A percentile compares a stretch with the other conserved stretches of the same genome.
Evolutionary conservation across 345 rosid species (phyloP).

Genomic region (Physaria fendleri): DNA sequence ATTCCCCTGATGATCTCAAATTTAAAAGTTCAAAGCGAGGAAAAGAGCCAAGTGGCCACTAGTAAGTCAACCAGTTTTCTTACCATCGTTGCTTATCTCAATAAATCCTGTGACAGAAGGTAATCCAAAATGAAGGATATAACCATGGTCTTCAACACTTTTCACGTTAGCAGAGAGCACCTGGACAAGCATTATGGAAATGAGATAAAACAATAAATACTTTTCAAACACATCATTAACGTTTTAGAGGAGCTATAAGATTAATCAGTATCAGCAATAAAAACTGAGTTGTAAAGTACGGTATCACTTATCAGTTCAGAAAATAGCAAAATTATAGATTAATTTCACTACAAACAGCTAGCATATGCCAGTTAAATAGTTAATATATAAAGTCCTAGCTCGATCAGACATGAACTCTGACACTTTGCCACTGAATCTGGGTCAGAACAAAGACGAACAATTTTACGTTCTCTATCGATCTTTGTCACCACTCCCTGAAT

Average conservation of each 20-base stretch:
- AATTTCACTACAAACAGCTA: background rate
- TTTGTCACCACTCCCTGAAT: conserved; percentile 72
- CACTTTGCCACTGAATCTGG: conserved; percentile 55
- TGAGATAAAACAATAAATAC: conserved; percentile 6
- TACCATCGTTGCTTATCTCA: conserved; percentile 51
- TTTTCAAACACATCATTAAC: background rate
- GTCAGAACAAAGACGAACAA: conserved; percentile 62
- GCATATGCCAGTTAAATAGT: conserved; percentile 1
- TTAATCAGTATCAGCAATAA: background rate
- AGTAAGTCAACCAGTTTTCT: background rate
- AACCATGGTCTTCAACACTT: conserved; percentile 97
- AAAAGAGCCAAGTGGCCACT: background rate
- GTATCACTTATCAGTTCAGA: conserved; percentile 3
- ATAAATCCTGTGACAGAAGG: conserved; percentile 78
- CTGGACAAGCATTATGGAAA: conserved; percentile 34
- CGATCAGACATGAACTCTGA: conserved; percentile 1
- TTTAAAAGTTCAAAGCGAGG: background rate
- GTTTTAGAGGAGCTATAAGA: background rate
- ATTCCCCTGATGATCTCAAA: background rate
- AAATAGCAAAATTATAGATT: conserved; percentile 12
- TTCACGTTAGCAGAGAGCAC: conserved; percentile 66
- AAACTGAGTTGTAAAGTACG: background rate
- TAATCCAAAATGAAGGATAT: conserved; percentile 82
- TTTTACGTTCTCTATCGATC: conserved; percentile 68
- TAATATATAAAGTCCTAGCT: background rate